phyloP scores from a whole-genome alignment of 441 rosid genomes.

The Erodium texanum region DNA sequence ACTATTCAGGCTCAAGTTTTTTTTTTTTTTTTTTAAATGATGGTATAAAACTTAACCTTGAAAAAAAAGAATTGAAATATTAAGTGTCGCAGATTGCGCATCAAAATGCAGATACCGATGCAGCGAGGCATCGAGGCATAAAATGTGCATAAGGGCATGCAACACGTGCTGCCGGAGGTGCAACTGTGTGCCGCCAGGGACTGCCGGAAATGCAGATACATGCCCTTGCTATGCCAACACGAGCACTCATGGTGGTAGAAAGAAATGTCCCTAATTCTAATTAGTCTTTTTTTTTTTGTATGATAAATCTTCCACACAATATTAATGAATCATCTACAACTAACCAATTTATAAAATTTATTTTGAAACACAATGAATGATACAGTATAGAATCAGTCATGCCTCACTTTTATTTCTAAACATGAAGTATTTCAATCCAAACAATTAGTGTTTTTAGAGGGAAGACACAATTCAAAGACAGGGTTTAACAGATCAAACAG shows the following conservation, averaged over 20 bases:
- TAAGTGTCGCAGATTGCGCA: constrained; percentile 21
- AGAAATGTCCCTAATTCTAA: constrained; percentile 29
- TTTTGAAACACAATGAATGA: no score
- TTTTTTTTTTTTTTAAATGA: no score
- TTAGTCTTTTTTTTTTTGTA: no score
- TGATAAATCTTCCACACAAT: no score
- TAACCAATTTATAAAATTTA: no score
- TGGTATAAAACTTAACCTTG: no score
- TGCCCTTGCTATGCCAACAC: constrained; percentile 40
- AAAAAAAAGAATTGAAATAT: no score
- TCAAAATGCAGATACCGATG: constrained; percentile 27
- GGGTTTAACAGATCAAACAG: not conserved
- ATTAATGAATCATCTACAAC: no score
- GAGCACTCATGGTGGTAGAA: constrained; percentile 31
- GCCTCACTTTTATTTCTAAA: no score
- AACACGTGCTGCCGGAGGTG: constrained; percentile 38
- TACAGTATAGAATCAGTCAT: no score
- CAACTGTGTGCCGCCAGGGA: constrained; percentile 42
- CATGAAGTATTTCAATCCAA: not conserved
- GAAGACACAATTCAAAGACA: not conserved
- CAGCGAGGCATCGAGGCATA: constrained; percentile 32
- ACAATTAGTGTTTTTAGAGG: not conserved
- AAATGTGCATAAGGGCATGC: constrained; percentile 38
- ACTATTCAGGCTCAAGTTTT: no score
- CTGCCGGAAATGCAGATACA: constrained; percentile 29